A percentile compares a stretch with the other conserved stretches of the same genome.
phyloP scores from a whole-genome alignment of 2,329 filamentous ascomycete genomes.

The Colletotrichum somersetense region DNA sequence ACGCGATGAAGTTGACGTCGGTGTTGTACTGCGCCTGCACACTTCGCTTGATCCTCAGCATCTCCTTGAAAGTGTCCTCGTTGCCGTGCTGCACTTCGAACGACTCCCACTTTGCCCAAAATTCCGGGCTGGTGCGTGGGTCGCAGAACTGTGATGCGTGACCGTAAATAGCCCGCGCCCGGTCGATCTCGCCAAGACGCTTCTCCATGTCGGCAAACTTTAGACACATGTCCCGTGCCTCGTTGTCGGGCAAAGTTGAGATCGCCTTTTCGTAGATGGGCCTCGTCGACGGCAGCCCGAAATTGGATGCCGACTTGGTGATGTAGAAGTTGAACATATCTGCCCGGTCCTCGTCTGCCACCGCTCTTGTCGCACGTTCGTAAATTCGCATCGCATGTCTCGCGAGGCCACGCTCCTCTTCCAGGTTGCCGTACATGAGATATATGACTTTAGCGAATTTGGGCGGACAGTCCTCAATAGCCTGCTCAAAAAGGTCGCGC shows the following conservation, averaged over 20 bases:
- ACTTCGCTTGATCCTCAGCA: slow-evolving; percentile 96
- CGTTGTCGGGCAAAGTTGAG: slow-evolving; percentile 88
- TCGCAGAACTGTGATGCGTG: slow-evolving; percentile 98
- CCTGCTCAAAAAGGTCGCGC: slow-evolving; percentile 96
- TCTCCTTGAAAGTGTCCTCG: slow-evolving; percentile 99
- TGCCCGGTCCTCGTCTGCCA: slow-evolving; percentile 92
- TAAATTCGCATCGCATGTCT: slow-evolving; percentile 99
- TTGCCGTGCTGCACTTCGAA: slow-evolving; percentile 99
- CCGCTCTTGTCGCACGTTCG: slow-evolving; percentile 93
- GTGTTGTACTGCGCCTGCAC: slow-evolving; percentile 99
- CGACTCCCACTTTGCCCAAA: slow-evolving; percentile 97
- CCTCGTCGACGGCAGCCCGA: slow-evolving; percentile 92
- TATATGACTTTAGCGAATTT: slow-evolving; percentile 97
- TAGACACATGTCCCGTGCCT: slow-evolving; percentile 97
- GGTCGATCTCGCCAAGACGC: slow-evolving; percentile 90
- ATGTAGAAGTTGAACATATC: slow-evolving; percentile 99
- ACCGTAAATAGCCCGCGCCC: slow-evolving; percentile 93
- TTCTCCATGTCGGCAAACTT: slow-evolving; percentile 99
- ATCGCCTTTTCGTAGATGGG: slow-evolving; percentile 98
- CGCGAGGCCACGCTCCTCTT: slow-evolving; percentile 94
- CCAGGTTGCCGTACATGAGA: slow-evolving; percentile 97
- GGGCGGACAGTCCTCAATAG: slow-evolving; percentile 92
- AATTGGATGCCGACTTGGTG: slow-evolving; percentile 97
- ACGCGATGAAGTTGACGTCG: slow-evolving; percentile 98
- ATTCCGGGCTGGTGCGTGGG: slow-evolving; percentile 86